Base-by-base conservation (phyloP, 2,329 filamentous ascomycete genomes). In the Colletotrichum sp. region DNA sequence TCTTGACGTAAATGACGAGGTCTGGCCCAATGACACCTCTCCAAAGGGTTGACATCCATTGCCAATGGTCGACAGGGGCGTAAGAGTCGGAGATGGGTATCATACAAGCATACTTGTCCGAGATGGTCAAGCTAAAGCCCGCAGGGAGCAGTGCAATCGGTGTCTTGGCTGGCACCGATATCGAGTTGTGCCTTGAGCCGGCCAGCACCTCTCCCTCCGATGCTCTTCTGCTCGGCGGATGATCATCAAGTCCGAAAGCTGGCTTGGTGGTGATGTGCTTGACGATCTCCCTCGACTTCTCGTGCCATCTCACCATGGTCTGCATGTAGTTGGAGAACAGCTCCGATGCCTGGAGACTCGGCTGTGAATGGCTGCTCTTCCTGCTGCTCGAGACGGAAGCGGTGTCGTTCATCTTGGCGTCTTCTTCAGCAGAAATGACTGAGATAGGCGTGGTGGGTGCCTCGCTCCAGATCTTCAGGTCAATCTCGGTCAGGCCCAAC, bases 11-110 rank as follows among this genome's bases (percentile, higher is more conserved):
- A 33, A 97, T 87, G 2, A 93, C 93, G 59, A 96, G 85, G 82
- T 98, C 96, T 0, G 96, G 92, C 0, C 94, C 95, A 2, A 96
- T 89, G 68, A 94, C 93, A 12, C 95, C 95, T 12, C 96, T 92
- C 96, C 96, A 98, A 27, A 98, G 89, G 57, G 94, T 96, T 43
- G 96, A 96, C 87, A 97, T 95, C 96, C 96, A 98, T 82, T 97
- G 94, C 95, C 96, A 98, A 84, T 98, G 96, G 79, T 98, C 95
- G n/a, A 94, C 89, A 0, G 94, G 92, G 18, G 91, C 90, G 82
- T 97, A 98, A 8, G 89, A 87, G 80, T 98, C 95, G 21, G 88
- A 86, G 77, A 97, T 95, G 2, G 94, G 93, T 57, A 96, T 91
- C 16, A 88, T 87, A 69, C 90, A 91, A 2, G 95, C 94, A 81